phyloP scores from a whole-genome alignment of 1,284 basidiomycete genomes.

The Phellinidium pouzarii region DNA sequence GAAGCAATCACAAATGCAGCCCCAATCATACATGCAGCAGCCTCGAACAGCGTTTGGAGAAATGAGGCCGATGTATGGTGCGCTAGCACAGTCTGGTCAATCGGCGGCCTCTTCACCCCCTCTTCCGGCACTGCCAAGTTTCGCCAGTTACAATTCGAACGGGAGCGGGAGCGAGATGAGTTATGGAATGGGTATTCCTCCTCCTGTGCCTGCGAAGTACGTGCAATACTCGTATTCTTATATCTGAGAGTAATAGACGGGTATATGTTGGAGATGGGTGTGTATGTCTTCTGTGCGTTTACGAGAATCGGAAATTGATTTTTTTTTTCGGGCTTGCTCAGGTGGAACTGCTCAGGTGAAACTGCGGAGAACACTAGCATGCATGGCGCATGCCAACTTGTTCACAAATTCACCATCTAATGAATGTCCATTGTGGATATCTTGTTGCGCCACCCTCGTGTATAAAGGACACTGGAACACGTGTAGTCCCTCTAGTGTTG shows the following conservation, averaged over 20 bases:
- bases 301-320: neutral
- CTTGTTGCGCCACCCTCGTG: neutral
- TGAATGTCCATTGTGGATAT: no score
- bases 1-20: neutral
- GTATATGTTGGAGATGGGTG: neutral
- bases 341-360: neutral
- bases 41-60: neutral
- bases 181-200: neutral
- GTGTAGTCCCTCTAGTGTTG: neutral
- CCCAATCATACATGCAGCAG: neutral
- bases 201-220: neutral
- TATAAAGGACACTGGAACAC: neutral
- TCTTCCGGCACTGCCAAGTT: neutral
- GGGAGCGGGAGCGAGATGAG: neutral
- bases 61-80: neutral
- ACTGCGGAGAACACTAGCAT: neutral
- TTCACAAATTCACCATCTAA: neutral
- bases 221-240: slow-evolving; percentile 2
- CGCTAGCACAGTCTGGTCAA: neutral
- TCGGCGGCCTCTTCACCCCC: neutral
- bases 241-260: neutral
- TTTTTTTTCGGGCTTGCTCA: neutral
- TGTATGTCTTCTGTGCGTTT: neutral
- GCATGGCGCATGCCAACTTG: neutral
- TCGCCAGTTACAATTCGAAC: neutral